Evolutionary conservation across 495 filamentous ascomycete genomes (phyloP).

Genomic region (Parathielavia hyrcaniae): DNA sequence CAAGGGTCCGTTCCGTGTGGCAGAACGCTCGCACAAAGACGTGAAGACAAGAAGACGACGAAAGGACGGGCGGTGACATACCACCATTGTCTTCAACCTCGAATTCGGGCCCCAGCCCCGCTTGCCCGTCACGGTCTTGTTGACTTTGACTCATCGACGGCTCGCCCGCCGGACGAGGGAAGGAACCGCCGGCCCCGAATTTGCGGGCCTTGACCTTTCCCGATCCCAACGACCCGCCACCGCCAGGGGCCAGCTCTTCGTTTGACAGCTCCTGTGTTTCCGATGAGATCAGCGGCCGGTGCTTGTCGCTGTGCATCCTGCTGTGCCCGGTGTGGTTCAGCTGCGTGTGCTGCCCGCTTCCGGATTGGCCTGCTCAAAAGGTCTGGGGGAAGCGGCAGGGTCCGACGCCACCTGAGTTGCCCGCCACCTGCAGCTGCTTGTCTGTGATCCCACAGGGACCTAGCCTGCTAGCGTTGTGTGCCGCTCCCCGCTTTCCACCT

Average conservation of each 20-base stretch:
- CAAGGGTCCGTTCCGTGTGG: too few relatives aligned
- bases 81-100: background rate
- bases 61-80: background rate
- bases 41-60: background rate
- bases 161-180: background rate
- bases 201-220: background rate
- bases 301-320: constrained; percentile 13
- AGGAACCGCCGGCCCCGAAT: too few relatives aligned
- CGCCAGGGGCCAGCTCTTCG: constrained; percentile 21
- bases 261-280: constrained; percentile 16
- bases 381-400: constrained; percentile 18
- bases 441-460: background rate
- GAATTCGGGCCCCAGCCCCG: background rate
- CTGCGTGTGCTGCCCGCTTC: constrained; percentile 5
- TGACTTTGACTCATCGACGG: background rate
- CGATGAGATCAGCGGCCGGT: constrained; percentile 15
- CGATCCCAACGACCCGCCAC: background rate
- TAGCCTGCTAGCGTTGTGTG: background rate
- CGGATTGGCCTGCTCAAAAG: constrained; percentile 13
- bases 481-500: background rate
- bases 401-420: constrained; percentile 13
- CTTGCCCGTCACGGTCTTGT: too few relatives aligned
- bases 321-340: background rate
- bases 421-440: background rate
- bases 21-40: too few relatives aligned